Evolutionary conservation across 768 basidiomycete species (phyloP), one percentile per base, ranked within the genome.

Genomic region (Cystobasidium tubakii): DNA sequence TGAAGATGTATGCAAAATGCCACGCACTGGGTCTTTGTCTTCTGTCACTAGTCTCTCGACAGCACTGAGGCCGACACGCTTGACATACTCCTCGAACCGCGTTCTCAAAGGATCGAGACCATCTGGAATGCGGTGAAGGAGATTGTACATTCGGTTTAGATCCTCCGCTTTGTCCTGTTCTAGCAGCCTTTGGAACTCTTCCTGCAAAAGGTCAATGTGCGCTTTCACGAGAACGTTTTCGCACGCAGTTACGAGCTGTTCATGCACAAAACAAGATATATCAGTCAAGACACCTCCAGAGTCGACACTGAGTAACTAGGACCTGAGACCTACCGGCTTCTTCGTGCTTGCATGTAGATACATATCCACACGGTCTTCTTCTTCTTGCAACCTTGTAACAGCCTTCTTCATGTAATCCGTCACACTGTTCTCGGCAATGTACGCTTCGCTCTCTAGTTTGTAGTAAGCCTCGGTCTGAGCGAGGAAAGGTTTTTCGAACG

Each of bases 121-220:
- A 77, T 92, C 88, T 21, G 88, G 87, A 74, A 97, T 94, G 39
- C 94, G 89, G 15, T 90, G 88, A 27, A 98, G 84, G n/a, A 97
- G 84, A 10, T 88, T 85, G 82, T 96, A 97, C 91, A 97, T 96
- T 53, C 94, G 86, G 77, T 91, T 91, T 53, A 99, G 84, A 79
- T 98, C 95, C 81, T 93, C 90, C 73, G 92, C 89, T 81, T 93
- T 91, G 82, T 97, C 95, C 81, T 86, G 92, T 81, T 97, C 94
- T 76, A 94, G 87, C 62, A 93, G 82, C 27, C 83, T 84, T 81
- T 94, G 92, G 84, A 98, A 97, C 81, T 88, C 91, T 74, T 94
- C 91, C 88, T 90, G 90, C 88, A 99, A 89, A 54, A 88, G 82
- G 74, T 87, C 86, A 60, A 88, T 84, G 79, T 95, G 93, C 76